Evolutionary conservation across 352 stramenopile genomes (phyloP), one percentile per base, ranked within the genome.

Genomic region (Phytopythium litorale): DNA sequence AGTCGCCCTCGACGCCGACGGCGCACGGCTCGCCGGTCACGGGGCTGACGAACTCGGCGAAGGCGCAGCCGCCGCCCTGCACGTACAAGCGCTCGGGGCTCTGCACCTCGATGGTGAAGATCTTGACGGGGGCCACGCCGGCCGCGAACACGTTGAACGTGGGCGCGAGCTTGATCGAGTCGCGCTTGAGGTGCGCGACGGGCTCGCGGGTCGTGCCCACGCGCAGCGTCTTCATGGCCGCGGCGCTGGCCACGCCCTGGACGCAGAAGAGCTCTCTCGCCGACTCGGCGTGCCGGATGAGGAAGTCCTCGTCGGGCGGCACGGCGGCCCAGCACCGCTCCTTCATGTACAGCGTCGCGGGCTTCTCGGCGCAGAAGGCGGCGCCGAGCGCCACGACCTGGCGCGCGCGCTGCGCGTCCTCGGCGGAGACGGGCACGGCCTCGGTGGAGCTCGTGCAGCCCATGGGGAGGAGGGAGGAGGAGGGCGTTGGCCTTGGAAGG

Each of bases 171-270:
- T 62, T 64, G 60, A 75, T 70, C 25, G 73, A 60, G 35, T 77
- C 69, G 53, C 70, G 72, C 56, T 75, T 75, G 51, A 80, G 72
- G 61, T 80, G 72, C 49, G 72, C 72, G 21, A 80, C 58, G 33
- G 72, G 69, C 43, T 57, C 57, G 15, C 70, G 59, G 37, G 65
- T 57, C 3, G 57, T 56, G 25, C 70, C 67, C 2, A 40, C 21
- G 3, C 66, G 64, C 30, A 80, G 50, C 9, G 72, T 78, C 50
- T 80, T 78, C 70, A 75, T 76, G 32, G 64, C 56, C 19, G 67
- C 70, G 54, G 38, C 4, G 38, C 15, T 60, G 32, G 56, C 58
- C n/a, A 70, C 67, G 56, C 64, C 64, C 28, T 75, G 69, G n/a
- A 80, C 69, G 13, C 72, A 62, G 55, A 78, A 80, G 4, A 76